These are phyloP conservation scores for Fusarium sp. DNA, from an alignment of 2,329 filamentous ascomycete genomes.

Conservation along the genomic window DNA sequence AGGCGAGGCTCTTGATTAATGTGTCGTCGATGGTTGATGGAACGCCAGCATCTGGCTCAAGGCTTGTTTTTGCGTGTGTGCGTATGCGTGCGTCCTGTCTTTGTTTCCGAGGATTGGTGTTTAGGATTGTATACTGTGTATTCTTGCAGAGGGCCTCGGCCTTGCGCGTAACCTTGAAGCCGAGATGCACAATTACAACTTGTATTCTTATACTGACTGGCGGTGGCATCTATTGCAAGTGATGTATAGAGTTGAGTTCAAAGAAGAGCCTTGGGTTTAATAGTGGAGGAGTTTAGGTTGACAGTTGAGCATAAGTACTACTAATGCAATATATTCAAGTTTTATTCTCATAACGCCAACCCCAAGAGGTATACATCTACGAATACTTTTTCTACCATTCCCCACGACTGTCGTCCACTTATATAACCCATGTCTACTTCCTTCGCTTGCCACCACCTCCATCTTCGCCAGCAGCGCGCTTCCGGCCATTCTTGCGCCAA, in stretches of 20 bases:
- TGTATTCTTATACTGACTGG: slow-evolving; percentile 14
- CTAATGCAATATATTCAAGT: slow-evolving; percentile 15
- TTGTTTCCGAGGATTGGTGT: slow-evolving; percentile 41
- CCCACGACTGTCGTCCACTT: background rate
- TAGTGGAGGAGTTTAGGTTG: background rate
- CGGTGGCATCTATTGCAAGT: background rate
- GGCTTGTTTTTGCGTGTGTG: slow-evolving; percentile 30
- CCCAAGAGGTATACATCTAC: slow-evolving; percentile 38
- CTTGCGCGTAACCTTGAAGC: slow-evolving; percentile 27
- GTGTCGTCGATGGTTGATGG: slow-evolving; percentile 24
- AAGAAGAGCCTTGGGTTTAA: background rate
- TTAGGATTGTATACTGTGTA: slow-evolving; percentile 42
- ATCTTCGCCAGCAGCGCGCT: slow-evolving; percentile 60
- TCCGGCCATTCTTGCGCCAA: slow-evolving; percentile 90
- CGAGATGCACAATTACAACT: slow-evolving; percentile 38
- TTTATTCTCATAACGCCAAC: slow-evolving; percentile 38
- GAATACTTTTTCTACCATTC: slow-evolving; percentile 23
- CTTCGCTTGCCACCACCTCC: slow-evolving; percentile 52
- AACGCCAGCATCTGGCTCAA: slow-evolving; percentile 23
- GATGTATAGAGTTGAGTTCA: background rate
- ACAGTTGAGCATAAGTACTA: slow-evolving; percentile 4
- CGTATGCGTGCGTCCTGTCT: slow-evolving; percentile 16
- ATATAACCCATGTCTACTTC: slow-evolving; percentile 32
- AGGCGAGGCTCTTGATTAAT: slow-evolving; percentile 35
- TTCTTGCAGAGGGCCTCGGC: slow-evolving; percentile 28